A percentile compares a stretch with the other conserved stretches of the same genome.
Evolutionary conservation across 306 rosid genomes (phyloP).

Genomic region (Abrus precatorius): DNA sequence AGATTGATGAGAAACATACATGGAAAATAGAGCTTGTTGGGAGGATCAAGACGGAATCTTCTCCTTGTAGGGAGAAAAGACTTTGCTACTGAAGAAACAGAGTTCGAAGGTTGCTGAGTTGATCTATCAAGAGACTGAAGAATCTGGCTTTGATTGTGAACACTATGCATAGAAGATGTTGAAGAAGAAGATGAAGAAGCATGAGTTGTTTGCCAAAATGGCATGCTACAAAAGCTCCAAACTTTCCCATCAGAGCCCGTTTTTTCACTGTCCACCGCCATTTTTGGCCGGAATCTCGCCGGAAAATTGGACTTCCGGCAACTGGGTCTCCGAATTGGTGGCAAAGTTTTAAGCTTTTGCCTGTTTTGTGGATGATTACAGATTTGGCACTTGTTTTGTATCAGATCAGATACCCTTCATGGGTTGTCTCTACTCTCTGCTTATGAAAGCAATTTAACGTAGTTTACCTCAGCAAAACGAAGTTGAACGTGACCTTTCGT

Average conservation of each 20-base stretch:
- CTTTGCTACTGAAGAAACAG: conserved; percentile 78
- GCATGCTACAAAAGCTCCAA: conserved; percentile 78
- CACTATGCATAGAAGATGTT: conserved; percentile 51
- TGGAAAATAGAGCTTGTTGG: conserved; percentile 91
- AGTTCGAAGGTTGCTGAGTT: conserved; percentile 53
- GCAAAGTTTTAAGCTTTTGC: conserved; percentile 44
- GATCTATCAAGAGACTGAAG: conserved; percentile 67
- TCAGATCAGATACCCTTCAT: conserved; percentile 36
- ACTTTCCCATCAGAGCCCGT: conserved; percentile 67
- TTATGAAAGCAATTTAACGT: conserved; percentile 51
- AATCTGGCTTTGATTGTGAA: conserved; percentile 58
- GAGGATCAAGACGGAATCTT: conserved; percentile 84
- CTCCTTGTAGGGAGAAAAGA: conserved; percentile 77
- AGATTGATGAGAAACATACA: conserved; percentile 54
- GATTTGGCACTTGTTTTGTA: conserved; percentile 41
- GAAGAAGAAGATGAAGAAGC: conserved; percentile 62
- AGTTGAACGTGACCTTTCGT: conserved; percentile 61
- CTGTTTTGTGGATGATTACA: conserved; percentile 41
- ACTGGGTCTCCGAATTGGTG: conserved; percentile 43
- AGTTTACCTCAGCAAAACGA: conserved; percentile 47
- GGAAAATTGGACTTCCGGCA: conserved; percentile 41
- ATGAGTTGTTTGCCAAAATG: conserved; percentile 82
- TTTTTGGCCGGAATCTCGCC: conserved; percentile 45
- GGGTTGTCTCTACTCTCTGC: conserved; percentile 46
- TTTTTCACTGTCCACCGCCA: conserved; percentile 75